Evolutionary conservation across 73 alveolate genomes (phyloP), one percentile per base, ranked within the genome.

Genomic region (Tetrahymena elliotti): DNA sequence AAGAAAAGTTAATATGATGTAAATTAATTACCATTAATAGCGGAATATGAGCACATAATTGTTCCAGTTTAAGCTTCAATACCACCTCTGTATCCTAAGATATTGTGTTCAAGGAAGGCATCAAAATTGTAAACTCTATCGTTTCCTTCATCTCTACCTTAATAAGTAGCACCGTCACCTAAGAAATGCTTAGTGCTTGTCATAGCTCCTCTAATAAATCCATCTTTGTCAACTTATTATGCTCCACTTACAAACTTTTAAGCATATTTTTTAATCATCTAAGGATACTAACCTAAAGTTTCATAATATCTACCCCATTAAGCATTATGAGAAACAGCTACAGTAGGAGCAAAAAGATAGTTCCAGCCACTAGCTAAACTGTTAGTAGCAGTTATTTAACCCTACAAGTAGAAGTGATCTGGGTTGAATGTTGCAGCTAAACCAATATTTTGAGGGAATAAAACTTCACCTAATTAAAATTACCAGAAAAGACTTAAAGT

Each of bases 261-360:
- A 8, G 97, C 95, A 31, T 94, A 94, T 41, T 84, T 68, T 41
- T 93, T 47, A n/a, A 96, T 68, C 38, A 33, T 35, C 3, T 22
- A 40, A 38, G 96, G 93, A 18, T 94, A 35, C 3, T 36, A 38
- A 34, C 97, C 97, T 22, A 96, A 18, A 33, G 97, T 94, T 83
- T 96, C 97, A 93, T 96, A 96, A 35, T 54, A 94, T 93, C 97
- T 92, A 18, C 97, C 97, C 97, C 97, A 96, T 96, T 96, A 52
- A 16, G 95, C 94, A 94, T 94, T 96, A 47, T 96, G 97, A 52
- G 97, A 84, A 38, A 96, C 97, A 13, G 97, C 97, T 0, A 96
- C 97, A 35, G 97, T 96, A 2, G 97, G 97, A 38, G 97, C 93
- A 47, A 96, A 96, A 24, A 52, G 93, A 52, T 83, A 96, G 41